A percentile compares a stretch with the other conserved stretches of the same genome.
phyloP scores from a whole-genome alignment of 495 filamentous ascomycete species.

The Aeminium ludgeri region DNA sequence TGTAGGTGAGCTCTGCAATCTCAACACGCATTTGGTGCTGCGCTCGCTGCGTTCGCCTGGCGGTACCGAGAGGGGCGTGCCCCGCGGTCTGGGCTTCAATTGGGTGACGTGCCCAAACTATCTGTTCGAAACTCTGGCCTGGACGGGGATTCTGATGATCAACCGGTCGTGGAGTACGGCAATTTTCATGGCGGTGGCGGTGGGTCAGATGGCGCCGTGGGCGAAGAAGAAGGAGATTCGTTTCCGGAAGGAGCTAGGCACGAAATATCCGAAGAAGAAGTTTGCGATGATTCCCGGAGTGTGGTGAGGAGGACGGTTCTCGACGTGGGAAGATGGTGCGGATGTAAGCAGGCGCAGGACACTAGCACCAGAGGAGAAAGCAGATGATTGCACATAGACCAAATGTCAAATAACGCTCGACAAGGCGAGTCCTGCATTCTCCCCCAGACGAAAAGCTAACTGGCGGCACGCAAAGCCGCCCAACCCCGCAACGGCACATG shows the following conservation, averaged over 20 bases:
- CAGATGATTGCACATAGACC: background rate
- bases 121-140: slow-evolving; percentile 75
- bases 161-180: slow-evolving; percentile 59
- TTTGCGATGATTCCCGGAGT: slow-evolving; percentile 60
- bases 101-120: slow-evolving; percentile 94
- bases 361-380: too few species aligned
- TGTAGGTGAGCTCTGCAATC: slow-evolving; percentile 62
- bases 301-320: slow-evolving; percentile 20
- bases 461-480: too few species aligned
- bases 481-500: too few species aligned
- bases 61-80: slow-evolving; percentile 73
- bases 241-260: slow-evolving; percentile 76
- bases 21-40: slow-evolving; percentile 60
- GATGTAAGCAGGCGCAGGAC: background rate
- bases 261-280: slow-evolving; percentile 79
- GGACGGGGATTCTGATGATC: slow-evolving; percentile 59
- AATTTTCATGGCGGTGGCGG: slow-evolving; percentile 52
- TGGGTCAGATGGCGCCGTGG: slow-evolving; percentile 67
- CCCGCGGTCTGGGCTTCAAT: slow-evolving; percentile 67
- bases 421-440: background rate
- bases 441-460: background rate
- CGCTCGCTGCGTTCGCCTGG: slow-evolving; percentile 60
- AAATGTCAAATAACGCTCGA: background rate
- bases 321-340: background rate
- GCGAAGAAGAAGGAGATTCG: slow-evolving; percentile 81